Conservation (phyloP, 345 rosid species). For the Eutrema yunnanense region DNA sequence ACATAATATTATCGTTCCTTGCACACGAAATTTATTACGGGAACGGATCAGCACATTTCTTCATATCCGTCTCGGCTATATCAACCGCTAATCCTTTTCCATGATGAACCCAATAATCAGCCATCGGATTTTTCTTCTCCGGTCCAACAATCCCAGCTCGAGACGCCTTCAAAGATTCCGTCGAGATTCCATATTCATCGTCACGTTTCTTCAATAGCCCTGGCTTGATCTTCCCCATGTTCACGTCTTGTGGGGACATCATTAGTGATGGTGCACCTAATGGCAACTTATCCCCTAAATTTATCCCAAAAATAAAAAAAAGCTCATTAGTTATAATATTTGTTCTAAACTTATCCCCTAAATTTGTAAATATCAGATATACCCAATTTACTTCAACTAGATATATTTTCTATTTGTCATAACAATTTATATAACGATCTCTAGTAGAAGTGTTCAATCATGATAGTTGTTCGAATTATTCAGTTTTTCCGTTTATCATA, state of each 20-base stretch:
- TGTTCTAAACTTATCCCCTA: conserved; percentile 23
- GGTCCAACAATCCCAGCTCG: conserved; percentile 46
- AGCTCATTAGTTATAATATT: neutral
- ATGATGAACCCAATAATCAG: conserved; percentile 70
- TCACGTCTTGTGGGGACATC: conserved; percentile 73
- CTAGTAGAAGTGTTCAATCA: no score
- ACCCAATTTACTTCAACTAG: neutral
- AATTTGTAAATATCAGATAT: neutral
- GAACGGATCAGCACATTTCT: conserved; percentile 34
- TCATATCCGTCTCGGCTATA: conserved; percentile 38
- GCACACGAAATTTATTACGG: conserved; percentile 21
- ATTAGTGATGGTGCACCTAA: conserved; percentile 56
- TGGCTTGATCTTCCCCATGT: conserved; percentile 44
- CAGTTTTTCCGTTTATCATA: neutral
- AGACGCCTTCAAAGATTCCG: conserved; percentile 31
- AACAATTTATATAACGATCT: neutral
- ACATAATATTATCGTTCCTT: neutral
- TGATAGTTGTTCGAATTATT: no score
- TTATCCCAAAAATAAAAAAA: neutral
- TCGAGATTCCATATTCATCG: conserved; percentile 40
- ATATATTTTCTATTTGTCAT: neutral
- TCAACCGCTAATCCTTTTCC: conserved; percentile 61
- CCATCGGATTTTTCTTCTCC: conserved; percentile 49
- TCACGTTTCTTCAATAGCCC: conserved; percentile 46
- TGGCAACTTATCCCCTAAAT: conserved; percentile 37